Conservation (phyloP, 148 eudicot genomes). For the Fallopia convolvulus region DNA sequence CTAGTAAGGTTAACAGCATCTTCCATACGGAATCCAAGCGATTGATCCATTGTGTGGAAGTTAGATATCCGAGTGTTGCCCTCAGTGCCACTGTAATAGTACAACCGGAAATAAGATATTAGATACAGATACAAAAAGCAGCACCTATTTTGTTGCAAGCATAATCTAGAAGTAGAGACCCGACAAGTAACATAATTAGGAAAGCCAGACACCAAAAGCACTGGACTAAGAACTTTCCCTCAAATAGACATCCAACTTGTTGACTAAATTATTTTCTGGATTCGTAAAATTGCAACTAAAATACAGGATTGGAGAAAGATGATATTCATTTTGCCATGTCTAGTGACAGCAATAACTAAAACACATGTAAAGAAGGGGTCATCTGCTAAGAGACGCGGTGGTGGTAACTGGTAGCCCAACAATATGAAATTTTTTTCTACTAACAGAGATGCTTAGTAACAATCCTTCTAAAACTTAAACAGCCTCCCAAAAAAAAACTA, state of each 20-base stretch:
- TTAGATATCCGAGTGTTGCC: constrained; percentile 40
- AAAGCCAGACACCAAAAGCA: background rate
- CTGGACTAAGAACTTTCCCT: background rate
- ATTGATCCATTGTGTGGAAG: constrained; percentile 58
- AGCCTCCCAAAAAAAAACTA: background rate
- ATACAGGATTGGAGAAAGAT: too few species aligned
- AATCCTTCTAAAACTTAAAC: background rate
- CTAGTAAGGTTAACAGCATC: constrained; percentile 50
- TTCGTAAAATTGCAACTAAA: too few species aligned
- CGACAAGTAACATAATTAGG: background rate
- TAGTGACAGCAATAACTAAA: too few species aligned
- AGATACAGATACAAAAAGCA: background rate
- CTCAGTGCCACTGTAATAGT: constrained; percentile 54
- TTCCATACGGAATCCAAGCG: constrained; percentile 56
- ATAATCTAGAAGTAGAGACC: background rate
- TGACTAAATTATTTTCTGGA: background rate
- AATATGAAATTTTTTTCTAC: background rate
- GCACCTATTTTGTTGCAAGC: background rate
- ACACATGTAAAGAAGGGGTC: too few species aligned
- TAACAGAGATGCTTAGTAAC: background rate
- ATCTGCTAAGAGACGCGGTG: too few species aligned
- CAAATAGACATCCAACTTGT: background rate
- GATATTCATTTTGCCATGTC: too few species aligned
- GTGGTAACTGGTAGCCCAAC: background rate
- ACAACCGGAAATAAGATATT: constrained; percentile 1